Evolutionary conservation across 2,329 filamentous ascomycete genomes (phyloP), one percentile per base, ranked within the genome.

Genomic region (Xylaria sp.): DNA sequence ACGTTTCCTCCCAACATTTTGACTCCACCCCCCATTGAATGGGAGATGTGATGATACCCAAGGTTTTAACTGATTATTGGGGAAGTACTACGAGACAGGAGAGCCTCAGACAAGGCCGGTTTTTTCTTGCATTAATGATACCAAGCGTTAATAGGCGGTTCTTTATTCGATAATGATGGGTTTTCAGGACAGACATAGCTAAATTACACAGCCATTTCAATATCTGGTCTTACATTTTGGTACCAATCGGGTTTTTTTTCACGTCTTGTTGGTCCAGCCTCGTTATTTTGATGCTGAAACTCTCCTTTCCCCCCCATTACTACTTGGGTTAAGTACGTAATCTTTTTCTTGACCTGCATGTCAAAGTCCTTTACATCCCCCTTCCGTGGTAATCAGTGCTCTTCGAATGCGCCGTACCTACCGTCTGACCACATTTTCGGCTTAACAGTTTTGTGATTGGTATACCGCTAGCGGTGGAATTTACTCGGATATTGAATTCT

Each of bases 51-150:
- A 50, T 28, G 30, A 34, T 34, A 34, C 28, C 3, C 13, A 23
- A n/a, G 18, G 36, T 6, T 39, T 39, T 39, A 36, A 23, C 34
- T 9, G 53, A 7, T 13, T 28, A 58, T 30, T 20, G 56, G 20
- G 34, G 45, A 30, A 52, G 45, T 45, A 20, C 10, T 15, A 25
- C 20, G 36, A 36, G 30, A 39, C 48, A 59, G 20, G 23, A 34
- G 12, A 15, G 30, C 28, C 48, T 36, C 12, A 20, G 4, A 28
- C 18, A 15, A 39, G 55, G 39, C 20, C 50, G 15, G 52, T 41
- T 57, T 41, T 57, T 57, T 56, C 34, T 66, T 57, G 28, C 25
- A 8, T 52, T 43, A 10, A 57, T 56, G 65, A 67, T 67, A 67
- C 61, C 60, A 57, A 36, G 13, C 25, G 23, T 9, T 48, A n/a